A percentile compares a stretch with the other conserved stretches of the same genome.
Evolutionary conservation across 306 rosid species (phyloP).

Genomic region (Hippophae rhamnoides): DNA sequence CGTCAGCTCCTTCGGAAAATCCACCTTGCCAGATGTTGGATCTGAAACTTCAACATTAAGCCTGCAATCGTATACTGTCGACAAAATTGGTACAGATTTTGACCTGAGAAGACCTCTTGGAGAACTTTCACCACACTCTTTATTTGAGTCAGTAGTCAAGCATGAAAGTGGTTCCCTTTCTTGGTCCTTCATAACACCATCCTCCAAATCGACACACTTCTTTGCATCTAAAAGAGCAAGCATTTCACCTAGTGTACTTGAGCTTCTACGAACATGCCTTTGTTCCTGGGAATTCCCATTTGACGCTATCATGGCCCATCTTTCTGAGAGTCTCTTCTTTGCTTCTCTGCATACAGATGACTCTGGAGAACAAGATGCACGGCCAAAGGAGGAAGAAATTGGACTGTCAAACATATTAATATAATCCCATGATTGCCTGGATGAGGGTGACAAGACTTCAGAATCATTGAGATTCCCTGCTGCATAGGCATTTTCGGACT

Average conservation of each 20-base stretch:
- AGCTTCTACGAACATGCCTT: conserved; percentile 41
- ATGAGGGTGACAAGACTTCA: conserved; percentile 60
- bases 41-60: conserved; percentile 40
- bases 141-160: conserved; percentile 29
- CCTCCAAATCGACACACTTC: conserved; percentile 39
- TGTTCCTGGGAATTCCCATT: conserved; percentile 49
- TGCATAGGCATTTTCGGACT: conserved; percentile 57
- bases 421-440: conserved; percentile 84
- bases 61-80: conserved; percentile 32
- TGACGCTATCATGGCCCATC: conserved; percentile 78
- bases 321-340: conserved; percentile 84
- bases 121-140: conserved; percentile 32
- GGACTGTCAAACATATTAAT: conserved; percentile 50
- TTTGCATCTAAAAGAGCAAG: conserved; percentile 65
- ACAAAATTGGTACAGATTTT: conserved; percentile 59
- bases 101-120: conserved; percentile 65
- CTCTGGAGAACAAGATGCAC: conserved; percentile 71
- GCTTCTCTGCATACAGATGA: conserved; percentile 91
- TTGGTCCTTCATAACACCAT: conserved; percentile 30
- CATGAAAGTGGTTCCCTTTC: conserved; percentile 43
- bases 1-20: conserved; percentile 34
- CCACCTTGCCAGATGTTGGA: conserved; percentile 23
- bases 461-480: conserved; percentile 64
- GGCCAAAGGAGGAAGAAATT: conserved; percentile 65
- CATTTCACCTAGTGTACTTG: conserved; percentile 91